Conservation (phyloP, 2,329 filamentous ascomycete species). For the Monosporascus sp. region DNA sequence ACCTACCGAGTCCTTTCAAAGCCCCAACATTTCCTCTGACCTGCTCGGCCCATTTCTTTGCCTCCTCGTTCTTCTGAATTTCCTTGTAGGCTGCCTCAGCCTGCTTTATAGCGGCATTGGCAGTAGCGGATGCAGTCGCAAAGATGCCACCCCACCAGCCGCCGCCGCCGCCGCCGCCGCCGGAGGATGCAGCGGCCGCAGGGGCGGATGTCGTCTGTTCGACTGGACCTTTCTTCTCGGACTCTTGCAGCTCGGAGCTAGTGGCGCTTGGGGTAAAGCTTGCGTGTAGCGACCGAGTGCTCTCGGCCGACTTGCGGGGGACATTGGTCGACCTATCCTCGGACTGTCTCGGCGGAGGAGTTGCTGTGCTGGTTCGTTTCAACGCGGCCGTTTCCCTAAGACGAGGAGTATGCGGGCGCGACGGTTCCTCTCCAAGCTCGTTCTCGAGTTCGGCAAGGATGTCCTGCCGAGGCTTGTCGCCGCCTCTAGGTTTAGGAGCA, state of each 20-base stretch:
- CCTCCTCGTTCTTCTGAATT: constrained; percentile 93
- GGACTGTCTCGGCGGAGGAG: constrained; percentile 47
- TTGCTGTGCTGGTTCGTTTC: constrained; percentile 45
- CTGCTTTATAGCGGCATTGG: constrained; percentile 74
- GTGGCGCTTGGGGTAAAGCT: constrained; percentile 66
- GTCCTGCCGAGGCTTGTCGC: constrained; percentile 54
- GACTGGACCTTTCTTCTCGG: constrained; percentile 44
- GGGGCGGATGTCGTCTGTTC: constrained; percentile 33
- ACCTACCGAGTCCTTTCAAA: constrained; percentile 67
- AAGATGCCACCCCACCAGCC: constrained; percentile 88
- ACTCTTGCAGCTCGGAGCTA: constrained; percentile 55
- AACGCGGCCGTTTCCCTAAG: constrained; percentile 47
- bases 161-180: constrained; percentile 63
- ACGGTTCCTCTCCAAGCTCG: constrained; percentile 65
- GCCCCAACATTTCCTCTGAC: constrained; percentile 82
- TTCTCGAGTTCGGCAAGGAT: constrained; percentile 84
- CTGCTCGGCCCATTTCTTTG: constrained; percentile 92
- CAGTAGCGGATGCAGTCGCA: constrained; percentile 62
- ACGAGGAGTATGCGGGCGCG: constrained; percentile 79
- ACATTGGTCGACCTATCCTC: constrained; percentile 54
- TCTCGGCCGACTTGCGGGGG: constrained; percentile 71
- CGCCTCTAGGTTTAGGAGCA: constrained; percentile 36
- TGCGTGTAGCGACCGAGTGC: constrained; percentile 63
- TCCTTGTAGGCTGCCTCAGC: constrained; percentile 91
- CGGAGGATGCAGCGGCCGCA: constrained; percentile 16